These are phyloP conservation scores for Sarocladiaceae sp. DNA, from an alignment of 2,329 filamentous ascomycete species.

Conservation along the genomic window DNA sequence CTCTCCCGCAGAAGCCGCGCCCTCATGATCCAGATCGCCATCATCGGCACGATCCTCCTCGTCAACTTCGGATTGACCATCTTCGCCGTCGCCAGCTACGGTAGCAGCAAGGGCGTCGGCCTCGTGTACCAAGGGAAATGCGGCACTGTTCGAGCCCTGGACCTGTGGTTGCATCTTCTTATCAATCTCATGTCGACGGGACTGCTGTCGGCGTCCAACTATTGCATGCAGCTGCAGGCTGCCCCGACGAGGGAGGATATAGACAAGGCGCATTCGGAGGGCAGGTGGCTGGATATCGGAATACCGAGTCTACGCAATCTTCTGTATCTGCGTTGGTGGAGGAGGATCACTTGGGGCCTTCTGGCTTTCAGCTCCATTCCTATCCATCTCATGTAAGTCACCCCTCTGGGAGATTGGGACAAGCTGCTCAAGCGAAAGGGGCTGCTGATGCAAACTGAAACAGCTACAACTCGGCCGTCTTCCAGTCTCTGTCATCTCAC, in stretches of 20 bases:
- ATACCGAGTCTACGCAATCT: slow-evolving; percentile 13
- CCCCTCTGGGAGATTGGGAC: not conserved
- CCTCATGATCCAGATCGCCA: not conserved
- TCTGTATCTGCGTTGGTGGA: not conserved
- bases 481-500: not conserved
- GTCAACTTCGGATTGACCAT: not conserved
- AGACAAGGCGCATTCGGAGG: slow-evolving; percentile 13
- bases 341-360: not conserved
- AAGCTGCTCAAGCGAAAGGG: not conserved
- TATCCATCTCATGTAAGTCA: slow-evolving; percentile 6
- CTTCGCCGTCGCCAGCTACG: not conserved
- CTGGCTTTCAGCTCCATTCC: slow-evolving; percentile 7
- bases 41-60: not conserved
- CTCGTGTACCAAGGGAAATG: not conserved
- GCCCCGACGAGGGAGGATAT: slow-evolving; percentile 24
- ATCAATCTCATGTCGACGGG: not conserved
- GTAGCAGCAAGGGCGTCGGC: not conserved
- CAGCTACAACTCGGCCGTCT: not conserved
- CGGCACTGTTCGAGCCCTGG: not conserved
- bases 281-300: slow-evolving; percentile 14
- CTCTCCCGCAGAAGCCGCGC: not conserved
- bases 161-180: not conserved
- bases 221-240: slow-evolving; percentile 25
- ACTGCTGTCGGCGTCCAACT: slow-evolving; percentile 17
- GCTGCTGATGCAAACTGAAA: not conserved